Evolutionary conservation across 1,284 basidiomycete genomes (phyloP).

Genomic region (Austroboletus novae-zelandiae): DNA sequence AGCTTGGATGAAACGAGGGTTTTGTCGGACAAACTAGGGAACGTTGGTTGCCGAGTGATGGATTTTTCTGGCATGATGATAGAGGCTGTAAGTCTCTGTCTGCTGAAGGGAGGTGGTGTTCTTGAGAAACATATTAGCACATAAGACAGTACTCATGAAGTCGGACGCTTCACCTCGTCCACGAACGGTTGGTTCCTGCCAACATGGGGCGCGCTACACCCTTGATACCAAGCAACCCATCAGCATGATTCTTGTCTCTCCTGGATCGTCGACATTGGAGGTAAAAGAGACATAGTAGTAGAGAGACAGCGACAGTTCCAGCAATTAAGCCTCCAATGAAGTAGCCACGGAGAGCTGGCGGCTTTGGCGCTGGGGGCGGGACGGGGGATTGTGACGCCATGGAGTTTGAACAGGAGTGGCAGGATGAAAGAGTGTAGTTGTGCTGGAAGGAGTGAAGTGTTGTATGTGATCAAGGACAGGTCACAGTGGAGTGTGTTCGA

Average conservation of each 20-base stretch:
- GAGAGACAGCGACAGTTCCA: conserved; percentile 1
- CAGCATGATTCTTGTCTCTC: conserved; percentile 36
- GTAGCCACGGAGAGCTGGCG: conserved; percentile 24
- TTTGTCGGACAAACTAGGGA: conserved; percentile 32
- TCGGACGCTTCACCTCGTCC: conserved; percentile 12
- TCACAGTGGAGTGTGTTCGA: background rate
- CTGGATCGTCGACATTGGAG: conserved; percentile 36
- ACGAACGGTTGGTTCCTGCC: conserved; percentile 1
- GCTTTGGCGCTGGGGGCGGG: background rate
- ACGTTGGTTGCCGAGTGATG: conserved; percentile 30
- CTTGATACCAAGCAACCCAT: conserved; percentile 46
- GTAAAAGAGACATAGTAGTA: conserved; percentile 35
- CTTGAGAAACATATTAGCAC: conserved; percentile 9
- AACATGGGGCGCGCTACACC: conserved; percentile 37
- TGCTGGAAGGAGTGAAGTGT: conserved; percentile 10
- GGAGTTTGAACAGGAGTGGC: background rate
- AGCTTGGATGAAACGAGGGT: conserved; percentile 44
- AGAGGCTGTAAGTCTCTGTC: conserved; percentile 41
- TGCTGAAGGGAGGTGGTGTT: conserved; percentile 39
- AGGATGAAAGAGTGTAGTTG: conserved; percentile 9
- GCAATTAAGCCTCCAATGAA: conserved; percentile 42
- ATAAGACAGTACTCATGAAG: background rate
- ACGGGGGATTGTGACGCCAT: conserved; percentile 19
- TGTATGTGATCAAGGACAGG: background rate
- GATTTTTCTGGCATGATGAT: conserved; percentile 54